Base-by-base conservation (phyloP, 305 asterid species). In the Fraxinus dipetala region DNA sequence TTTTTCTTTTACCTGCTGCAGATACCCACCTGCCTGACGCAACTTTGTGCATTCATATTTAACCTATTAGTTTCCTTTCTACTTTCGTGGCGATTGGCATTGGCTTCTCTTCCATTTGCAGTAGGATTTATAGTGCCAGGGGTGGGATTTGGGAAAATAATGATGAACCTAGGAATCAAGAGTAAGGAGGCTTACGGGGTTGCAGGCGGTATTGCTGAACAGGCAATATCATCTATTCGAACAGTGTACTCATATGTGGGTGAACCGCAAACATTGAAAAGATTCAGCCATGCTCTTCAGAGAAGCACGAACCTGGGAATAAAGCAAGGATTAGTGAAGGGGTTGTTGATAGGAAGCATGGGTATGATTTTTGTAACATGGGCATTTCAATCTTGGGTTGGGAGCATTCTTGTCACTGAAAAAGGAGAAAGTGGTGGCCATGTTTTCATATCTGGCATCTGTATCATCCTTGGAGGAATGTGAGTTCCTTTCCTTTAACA, bases 311-410 rank as follows among this genome's bases (percentile, higher is more conserved):
- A 87, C 26, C 91, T 93, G 5, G 93, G 96, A 4, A 79, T 90
- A 83, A 90, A 85, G 77, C 92, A 91, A 88, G 96, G 97, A 38
- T 76, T 89, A 43, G 69, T 87, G 78, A 91, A 93, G 88, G 97
- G 96, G 0, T 77, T 86, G 81, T 88, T 88, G 84, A 83, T 91
- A 20, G 93, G 96, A 72, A 90, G 93, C 85, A 88, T 86, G 86
- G 94, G 93, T 18, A 79, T 89, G 86, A 85, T 89, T 63, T 89
- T 85, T 40, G 91, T 84, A 28, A 88, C 90, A 5, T 91, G 93
- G 94, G 89, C 90, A 2, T 88, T 91, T 79, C 87, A 85, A 72
- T 83, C 92, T 38, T 93, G 94, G 96, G 85, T 84, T 43, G 97
- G 93, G 18, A 89, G 97, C 67, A 76, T 88, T 79, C 88, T 93